phyloP scores from a whole-genome alignment of 441 rosid species.

The Kokia cookei region DNA sequence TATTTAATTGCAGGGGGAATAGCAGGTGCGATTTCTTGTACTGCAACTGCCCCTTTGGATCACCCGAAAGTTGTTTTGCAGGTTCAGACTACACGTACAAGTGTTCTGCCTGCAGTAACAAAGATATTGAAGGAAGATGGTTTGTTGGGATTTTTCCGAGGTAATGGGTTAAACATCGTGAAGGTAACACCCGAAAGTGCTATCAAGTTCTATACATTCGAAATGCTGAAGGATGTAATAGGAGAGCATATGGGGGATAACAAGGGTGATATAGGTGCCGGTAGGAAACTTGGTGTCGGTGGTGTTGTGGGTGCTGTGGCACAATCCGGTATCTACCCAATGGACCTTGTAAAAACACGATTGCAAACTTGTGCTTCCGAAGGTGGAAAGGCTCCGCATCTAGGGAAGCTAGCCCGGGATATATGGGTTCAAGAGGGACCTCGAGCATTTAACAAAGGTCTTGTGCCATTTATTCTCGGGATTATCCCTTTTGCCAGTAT shows the following conservation, averaged over 20 bases:
- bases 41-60: slow-evolving; percentile 94
- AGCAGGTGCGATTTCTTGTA: slow-evolving; percentile 97
- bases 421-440: slow-evolving; percentile 91
- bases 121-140: slow-evolving; percentile 76
- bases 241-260: slow-evolving; percentile 43
- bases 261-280: slow-evolving; percentile 54
- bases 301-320: slow-evolving; percentile 94
- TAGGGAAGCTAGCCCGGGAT: slow-evolving; percentile 61
- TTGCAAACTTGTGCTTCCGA: slow-evolving; percentile 72
- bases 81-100: slow-evolving; percentile 65
- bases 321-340: slow-evolving; percentile 79
- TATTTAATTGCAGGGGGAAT: slow-evolving; percentile 88
- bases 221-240: slow-evolving; percentile 62
- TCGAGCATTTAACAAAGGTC: slow-evolving; percentile 93
- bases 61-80: slow-evolving; percentile 83
- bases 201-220: slow-evolving; percentile 81
- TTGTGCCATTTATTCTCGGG: slow-evolving; percentile 89
- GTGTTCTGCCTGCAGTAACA: slow-evolving; percentile 53
- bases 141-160: slow-evolving; percentile 78
- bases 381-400: slow-evolving; percentile 59
- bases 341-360: slow-evolving; percentile 92
- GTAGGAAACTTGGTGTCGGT: slow-evolving; percentile 81
- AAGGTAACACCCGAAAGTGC: slow-evolving; percentile 99
- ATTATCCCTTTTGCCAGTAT: slow-evolving; percentile 95
- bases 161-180: slow-evolving; percentile 88